phyloP scores from a whole-genome alignment of 73 alveolate species.

The Effrenium voratum region DNA sequence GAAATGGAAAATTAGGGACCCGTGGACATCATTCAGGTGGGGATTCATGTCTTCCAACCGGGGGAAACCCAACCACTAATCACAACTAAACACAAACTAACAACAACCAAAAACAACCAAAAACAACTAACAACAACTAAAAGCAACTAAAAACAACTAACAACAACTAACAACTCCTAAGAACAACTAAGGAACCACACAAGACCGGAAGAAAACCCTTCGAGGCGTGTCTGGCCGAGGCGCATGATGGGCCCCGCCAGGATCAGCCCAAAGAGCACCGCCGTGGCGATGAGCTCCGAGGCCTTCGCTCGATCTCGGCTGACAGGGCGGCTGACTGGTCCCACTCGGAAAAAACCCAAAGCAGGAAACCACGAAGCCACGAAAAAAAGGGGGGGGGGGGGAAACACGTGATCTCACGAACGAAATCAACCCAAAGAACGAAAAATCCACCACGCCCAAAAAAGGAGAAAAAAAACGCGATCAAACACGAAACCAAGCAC shows the following conservation, averaged over 20 bases:
- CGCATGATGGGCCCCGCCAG: conserved; percentile 61
- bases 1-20: no score
- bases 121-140: no score
- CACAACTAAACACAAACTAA: no score
- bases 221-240: not conserved
- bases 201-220: not conserved
- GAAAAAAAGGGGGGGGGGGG: not conserved
- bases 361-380: not conserved
- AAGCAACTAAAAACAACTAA: no score
- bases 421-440: not conserved
- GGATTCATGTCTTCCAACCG: no score
- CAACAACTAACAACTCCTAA: no score
- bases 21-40: no score
- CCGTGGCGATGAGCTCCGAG: conserved; percentile 48
- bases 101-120: no score
- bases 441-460: not conserved
- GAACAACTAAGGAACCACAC: no score
- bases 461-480: no score
- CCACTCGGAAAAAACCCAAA: no score
- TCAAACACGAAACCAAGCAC: not conserved
- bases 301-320: conserved; percentile 10
- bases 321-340: not conserved
- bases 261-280: conserved; percentile 64
- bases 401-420: not conserved
- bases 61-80: no score